phyloP scores from a whole-genome alignment of 305 asterid genomes.

The Salvia sclarea region DNA sequence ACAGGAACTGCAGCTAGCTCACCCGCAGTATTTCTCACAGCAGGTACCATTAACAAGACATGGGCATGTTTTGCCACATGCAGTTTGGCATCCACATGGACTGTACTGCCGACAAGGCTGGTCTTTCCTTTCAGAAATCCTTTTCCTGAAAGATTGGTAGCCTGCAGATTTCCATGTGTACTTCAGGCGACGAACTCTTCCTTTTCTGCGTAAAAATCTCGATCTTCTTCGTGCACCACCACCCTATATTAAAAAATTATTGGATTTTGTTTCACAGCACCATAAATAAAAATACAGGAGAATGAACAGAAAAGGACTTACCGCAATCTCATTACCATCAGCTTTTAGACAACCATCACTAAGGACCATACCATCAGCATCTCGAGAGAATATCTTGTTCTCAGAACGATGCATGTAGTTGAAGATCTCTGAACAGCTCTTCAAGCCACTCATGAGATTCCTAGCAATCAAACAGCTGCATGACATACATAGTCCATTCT shows the following conservation, averaged over 20 bases:
- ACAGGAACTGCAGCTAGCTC: slow-evolving; percentile 37
- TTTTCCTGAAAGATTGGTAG: slow-evolving; percentile 75
- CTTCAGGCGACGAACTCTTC: slow-evolving; percentile 89
- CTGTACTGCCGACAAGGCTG: slow-evolving; percentile 86
- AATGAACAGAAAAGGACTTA: slow-evolving; percentile 36
- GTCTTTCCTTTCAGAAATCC: slow-evolving; percentile 90
- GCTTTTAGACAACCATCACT: slow-evolving; percentile 59
- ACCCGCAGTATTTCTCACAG: slow-evolving; percentile 98
- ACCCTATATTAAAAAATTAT: slow-evolving; percentile 51
- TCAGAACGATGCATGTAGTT: slow-evolving; percentile 72
- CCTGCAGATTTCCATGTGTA: slow-evolving; percentile 94
- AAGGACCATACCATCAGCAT: slow-evolving; percentile 50
- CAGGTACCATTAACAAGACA: slow-evolving; percentile 85
- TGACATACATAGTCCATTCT: slow-evolving; percentile 36
- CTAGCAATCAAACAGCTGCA: slow-evolving; percentile 96
- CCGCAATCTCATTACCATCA: slow-evolving; percentile 70
- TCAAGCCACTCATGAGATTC: slow-evolving; percentile 86
- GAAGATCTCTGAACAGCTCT: slow-evolving; percentile 84
- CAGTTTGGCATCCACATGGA: slow-evolving; percentile 91
- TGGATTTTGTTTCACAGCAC: slow-evolving; percentile 26
- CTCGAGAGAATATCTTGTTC: slow-evolving; percentile 49
- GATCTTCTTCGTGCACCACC: slow-evolving; percentile 81
- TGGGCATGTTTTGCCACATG: slow-evolving; percentile 91
- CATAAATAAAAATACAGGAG: slow-evolving; percentile 28
- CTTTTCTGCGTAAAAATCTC: slow-evolving; percentile 79